Conservation (phyloP, 352 stramenopile genomes). For the Phytophthora palmivora region DNA sequence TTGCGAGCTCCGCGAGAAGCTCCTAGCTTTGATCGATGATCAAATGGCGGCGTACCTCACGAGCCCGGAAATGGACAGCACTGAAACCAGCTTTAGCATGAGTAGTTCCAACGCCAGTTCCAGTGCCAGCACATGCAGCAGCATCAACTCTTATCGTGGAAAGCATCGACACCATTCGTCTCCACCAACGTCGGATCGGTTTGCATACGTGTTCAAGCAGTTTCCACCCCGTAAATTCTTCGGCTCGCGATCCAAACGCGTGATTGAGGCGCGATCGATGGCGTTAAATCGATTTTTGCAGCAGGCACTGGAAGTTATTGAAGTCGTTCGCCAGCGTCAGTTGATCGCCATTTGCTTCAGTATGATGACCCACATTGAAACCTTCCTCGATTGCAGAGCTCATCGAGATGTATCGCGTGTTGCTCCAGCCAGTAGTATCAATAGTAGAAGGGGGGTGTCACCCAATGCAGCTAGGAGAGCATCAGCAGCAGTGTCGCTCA, state of each 20-base stretch:
- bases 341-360: constrained; percentile 80
- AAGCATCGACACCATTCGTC: constrained; percentile 19
- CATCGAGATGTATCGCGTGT: constrained; percentile 32
- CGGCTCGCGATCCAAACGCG: constrained; percentile 66
- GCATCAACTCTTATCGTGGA: constrained; percentile 26
- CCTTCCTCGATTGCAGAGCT: constrained; percentile 61
- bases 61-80: constrained; percentile 22
- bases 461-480: constrained; percentile 29
- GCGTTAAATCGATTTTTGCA: constrained; percentile 71
- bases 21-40: constrained; percentile 66
- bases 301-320: constrained; percentile 58
- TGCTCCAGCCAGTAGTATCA: constrained; percentile 10
- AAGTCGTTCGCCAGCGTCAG: constrained; percentile 62
- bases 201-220: constrained; percentile 70
- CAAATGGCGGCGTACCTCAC: constrained; percentile 41
- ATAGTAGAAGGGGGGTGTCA: constrained; percentile 16
- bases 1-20: constrained; percentile 72
- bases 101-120: constrained; percentile 24
- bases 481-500: constrained; percentile 35
- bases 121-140: constrained; percentile 24
- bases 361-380: constrained; percentile 71
- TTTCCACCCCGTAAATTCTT: constrained; percentile 75
- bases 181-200: constrained; percentile 38
- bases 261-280: constrained; percentile 69
- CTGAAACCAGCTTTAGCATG: constrained; percentile 26